Evolutionary conservation across 164 flowering plant species (phyloP).

Genomic region (Akebia trifoliata): DNA sequence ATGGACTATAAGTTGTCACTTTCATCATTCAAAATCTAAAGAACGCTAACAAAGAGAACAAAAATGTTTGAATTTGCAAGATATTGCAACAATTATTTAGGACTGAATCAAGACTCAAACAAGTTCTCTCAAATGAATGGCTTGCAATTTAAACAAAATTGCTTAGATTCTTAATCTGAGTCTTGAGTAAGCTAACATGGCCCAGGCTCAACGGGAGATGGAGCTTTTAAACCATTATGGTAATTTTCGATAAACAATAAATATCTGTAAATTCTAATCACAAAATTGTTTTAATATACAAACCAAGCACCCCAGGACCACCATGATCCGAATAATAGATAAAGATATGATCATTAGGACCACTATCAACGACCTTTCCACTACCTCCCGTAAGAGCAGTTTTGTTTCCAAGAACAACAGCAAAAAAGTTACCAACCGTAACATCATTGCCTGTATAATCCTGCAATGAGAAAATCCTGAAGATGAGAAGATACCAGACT

Average conservation of each 20-base stretch:
- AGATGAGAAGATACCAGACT: too few relatives aligned
- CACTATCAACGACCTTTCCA: conserved; percentile 79
- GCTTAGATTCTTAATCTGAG: neutral
- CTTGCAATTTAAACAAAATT: neutral
- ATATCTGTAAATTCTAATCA: too few relatives aligned
- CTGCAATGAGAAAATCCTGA: conserved; percentile 35
- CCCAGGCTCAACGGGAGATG: neutral
- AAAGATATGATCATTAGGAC: conserved; percentile 77
- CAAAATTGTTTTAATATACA: too few relatives aligned
- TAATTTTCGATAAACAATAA: too few relatives aligned
- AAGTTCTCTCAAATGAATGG: neutral
- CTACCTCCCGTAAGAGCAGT: conserved; percentile 77
- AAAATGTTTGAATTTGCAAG: neutral
- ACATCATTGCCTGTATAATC: conserved; percentile 79
- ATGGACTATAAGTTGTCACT: neutral
- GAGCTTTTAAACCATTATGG: neutral
- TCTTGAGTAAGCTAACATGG: too few relatives aligned
- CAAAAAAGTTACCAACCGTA: conserved; percentile 63
- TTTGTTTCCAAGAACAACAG: conserved; percentile 77
- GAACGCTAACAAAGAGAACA: neutral
- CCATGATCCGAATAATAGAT: conserved; percentile 84
- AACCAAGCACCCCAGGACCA: conserved; percentile 90
- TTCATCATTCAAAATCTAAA: neutral
- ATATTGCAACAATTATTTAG: neutral
- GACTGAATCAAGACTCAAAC: neutral